A percentile compares a stretch with the other conserved stretches of the same genome.
Conservation (phyloP, 768 basidiomycete genomes). For the Serendipita sp. region DNA sequence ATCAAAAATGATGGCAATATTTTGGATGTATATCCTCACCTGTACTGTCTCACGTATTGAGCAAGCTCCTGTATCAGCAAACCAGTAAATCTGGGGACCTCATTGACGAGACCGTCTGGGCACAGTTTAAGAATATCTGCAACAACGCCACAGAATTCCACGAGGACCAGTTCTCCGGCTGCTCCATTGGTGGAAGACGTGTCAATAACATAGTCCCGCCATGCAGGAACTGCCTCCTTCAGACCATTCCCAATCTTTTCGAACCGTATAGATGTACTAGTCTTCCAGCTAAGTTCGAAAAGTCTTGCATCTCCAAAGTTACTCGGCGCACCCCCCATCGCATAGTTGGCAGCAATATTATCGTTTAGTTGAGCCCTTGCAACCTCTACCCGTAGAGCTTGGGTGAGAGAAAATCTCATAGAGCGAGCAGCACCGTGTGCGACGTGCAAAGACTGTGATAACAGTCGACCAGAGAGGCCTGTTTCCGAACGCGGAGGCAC, state of each 20-base stretch:
- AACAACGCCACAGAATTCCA: neutral
- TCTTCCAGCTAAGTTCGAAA: neutral
- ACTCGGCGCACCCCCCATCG: slow-evolving; percentile 3
- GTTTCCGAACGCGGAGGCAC: neutral
- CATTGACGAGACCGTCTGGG: neutral
- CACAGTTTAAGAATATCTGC: neutral
- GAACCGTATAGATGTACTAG: neutral
- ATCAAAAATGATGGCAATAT: no score
- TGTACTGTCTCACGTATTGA: neutral
- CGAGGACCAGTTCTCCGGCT: neutral
- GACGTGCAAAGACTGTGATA: neutral
- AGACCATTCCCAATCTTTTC: neutral
- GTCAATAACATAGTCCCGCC: neutral
- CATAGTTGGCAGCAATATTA: neutral
- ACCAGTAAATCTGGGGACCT: neutral
- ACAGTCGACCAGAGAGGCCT: neutral
- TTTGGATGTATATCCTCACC: neutral
- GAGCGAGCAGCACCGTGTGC: neutral
- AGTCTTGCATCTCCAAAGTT: neutral
- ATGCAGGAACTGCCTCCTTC: neutral
- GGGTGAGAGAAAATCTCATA: neutral
- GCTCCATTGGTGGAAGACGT: neutral
- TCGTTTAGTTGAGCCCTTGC: neutral
- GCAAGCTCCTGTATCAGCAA: neutral
- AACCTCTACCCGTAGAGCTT: neutral